phyloP scores from a whole-genome alignment of 2,329 filamentous ascomycete species.

The Colletotrichum sp. region DNA sequence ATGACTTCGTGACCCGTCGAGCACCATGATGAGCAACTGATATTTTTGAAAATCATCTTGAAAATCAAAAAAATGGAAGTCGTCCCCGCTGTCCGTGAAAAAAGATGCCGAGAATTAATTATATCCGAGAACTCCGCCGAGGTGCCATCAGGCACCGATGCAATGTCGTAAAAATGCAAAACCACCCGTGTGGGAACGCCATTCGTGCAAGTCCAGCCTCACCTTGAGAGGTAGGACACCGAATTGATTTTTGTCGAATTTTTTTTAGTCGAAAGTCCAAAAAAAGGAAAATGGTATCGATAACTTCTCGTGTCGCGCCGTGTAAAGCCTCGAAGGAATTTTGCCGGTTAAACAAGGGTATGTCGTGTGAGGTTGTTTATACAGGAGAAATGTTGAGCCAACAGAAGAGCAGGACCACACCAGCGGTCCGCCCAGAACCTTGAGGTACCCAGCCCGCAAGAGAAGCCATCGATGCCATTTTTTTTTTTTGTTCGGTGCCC shows the following conservation, averaged over 20 bases:
- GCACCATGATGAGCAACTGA: constrained; percentile 34
- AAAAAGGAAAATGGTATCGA: constrained; percentile 49
- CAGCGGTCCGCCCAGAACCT: constrained; percentile 27
- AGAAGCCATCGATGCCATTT: constrained; percentile 48
- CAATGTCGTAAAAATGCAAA: constrained; percentile 52
- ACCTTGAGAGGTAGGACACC: constrained; percentile 33
- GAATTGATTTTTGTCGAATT: constrained; percentile 19
- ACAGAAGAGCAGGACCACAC: constrained; percentile 34
- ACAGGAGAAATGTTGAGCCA: constrained; percentile 38
- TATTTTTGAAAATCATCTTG: constrained; percentile 45
- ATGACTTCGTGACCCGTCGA: constrained; percentile 22
- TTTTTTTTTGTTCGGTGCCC: constrained; percentile 46
- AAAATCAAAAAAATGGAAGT: constrained; percentile 33
- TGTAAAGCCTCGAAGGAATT: constrained; percentile 26
- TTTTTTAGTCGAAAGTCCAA: constrained; percentile 22
- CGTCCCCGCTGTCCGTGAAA: constrained; percentile 38
- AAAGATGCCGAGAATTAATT: constrained; percentile 28
- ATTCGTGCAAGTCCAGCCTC: constrained; percentile 48
- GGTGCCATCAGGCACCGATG: constrained; percentile 49
- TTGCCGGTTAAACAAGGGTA: constrained; percentile 39
- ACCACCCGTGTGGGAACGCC: constrained; percentile 43
- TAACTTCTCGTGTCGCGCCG: constrained; percentile 46
- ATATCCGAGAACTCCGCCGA: constrained; percentile 48
- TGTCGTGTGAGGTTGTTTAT: constrained; percentile 57
- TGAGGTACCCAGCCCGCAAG: constrained; percentile 43